phyloP scores from a whole-genome alignment of 1,139 yeast genomes.

The Yamadazyma spencermartinsiae region DNA sequence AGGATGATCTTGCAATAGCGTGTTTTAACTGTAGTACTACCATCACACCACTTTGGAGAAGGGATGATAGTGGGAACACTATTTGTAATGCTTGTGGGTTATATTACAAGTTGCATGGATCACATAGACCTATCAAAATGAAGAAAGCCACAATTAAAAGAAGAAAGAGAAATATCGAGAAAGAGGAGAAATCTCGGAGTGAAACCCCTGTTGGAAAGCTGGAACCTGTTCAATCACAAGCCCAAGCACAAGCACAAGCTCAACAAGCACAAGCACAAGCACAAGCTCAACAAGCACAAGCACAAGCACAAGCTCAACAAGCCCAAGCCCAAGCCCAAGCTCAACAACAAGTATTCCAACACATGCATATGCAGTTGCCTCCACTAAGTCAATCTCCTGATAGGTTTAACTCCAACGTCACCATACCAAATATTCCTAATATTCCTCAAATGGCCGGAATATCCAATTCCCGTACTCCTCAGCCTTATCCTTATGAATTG shows the following conservation, averaged over 20 bases:
- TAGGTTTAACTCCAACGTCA: not conserved
- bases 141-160: slow-evolving; percentile 73
- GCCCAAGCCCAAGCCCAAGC: slow-evolving; percentile 6
- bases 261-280: slow-evolving; percentile 6
- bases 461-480: slow-evolving; percentile 7
- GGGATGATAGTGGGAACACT: slow-evolving; percentile 78
- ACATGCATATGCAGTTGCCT: not conserved
- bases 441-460: slow-evolving; percentile 7
- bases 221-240: not conserved
- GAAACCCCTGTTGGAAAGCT: slow-evolving; percentile 5
- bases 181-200: slow-evolving; percentile 8
- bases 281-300: slow-evolving; percentile 6
- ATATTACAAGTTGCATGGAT: slow-evolving; percentile 74
- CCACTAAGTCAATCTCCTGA: not conserved
- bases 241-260: slow-evolving; percentile 2
- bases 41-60: slow-evolving; percentile 84
- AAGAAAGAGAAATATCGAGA: slow-evolving; percentile 52
- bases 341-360: slow-evolving; percentile 1
- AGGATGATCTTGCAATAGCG: slow-evolving; percentile 60
- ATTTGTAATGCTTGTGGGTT: slow-evolving; percentile 90
- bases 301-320: slow-evolving; percentile 5
- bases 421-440: not conserved
- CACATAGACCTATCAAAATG: slow-evolving; percentile 76
- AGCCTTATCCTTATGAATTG: slow-evolving; percentile 13
- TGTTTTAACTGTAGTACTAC: slow-evolving; percentile 84